Evolutionary conservation across 2,329 filamentous ascomycete genomes (phyloP).

Genomic region (Blastomyces emzantsi): DNA sequence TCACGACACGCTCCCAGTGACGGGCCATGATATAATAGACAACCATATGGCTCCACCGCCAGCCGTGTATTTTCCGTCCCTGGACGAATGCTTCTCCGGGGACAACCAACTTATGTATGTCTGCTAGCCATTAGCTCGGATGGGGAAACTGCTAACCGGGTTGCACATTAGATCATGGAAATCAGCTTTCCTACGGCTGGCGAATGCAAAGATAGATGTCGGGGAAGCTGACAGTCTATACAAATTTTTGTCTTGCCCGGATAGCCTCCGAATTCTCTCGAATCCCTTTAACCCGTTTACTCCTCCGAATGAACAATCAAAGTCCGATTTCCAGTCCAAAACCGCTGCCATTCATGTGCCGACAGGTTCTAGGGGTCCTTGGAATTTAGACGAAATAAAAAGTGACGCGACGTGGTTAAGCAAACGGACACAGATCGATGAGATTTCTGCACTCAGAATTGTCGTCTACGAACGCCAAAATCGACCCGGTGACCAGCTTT

Average conservation of each 20-base stretch:
- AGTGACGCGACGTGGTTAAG: slow-evolving; percentile 80
- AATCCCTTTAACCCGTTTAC: slow-evolving; percentile 61
- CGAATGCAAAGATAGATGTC: slow-evolving; percentile 32
- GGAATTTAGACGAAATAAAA: slow-evolving; percentile 71
- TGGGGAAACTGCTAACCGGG: slow-evolving; percentile 16
- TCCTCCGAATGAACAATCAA: slow-evolving; percentile 52
- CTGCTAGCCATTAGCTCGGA: not conserved
- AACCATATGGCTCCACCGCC: slow-evolving; percentile 58
- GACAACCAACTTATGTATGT: slow-evolving; percentile 67
- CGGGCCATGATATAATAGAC: slow-evolving; percentile 33
- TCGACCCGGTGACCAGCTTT: slow-evolving; percentile 62
- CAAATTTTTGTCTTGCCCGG: slow-evolving; percentile 61
- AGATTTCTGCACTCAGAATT: slow-evolving; percentile 71
- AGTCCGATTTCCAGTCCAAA: slow-evolving; percentile 68
- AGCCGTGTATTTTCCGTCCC: slow-evolving; percentile 71
- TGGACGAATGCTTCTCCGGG: slow-evolving; percentile 76
- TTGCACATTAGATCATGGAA: slow-evolving; percentile 49
- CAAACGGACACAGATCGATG: slow-evolving; percentile 65
- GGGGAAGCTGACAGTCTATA: slow-evolving; percentile 51
- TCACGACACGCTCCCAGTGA: not conserved
- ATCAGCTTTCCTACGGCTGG: slow-evolving; percentile 47
- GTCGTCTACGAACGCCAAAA: slow-evolving; percentile 77
- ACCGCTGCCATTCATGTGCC: slow-evolving; percentile 80
- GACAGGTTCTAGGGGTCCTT: slow-evolving; percentile 55
- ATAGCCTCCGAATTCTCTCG: slow-evolving; percentile 59